Evolutionary conservation across 2,329 filamentous ascomycete genomes (phyloP).

Genomic region (Tolypocladium album): DNA sequence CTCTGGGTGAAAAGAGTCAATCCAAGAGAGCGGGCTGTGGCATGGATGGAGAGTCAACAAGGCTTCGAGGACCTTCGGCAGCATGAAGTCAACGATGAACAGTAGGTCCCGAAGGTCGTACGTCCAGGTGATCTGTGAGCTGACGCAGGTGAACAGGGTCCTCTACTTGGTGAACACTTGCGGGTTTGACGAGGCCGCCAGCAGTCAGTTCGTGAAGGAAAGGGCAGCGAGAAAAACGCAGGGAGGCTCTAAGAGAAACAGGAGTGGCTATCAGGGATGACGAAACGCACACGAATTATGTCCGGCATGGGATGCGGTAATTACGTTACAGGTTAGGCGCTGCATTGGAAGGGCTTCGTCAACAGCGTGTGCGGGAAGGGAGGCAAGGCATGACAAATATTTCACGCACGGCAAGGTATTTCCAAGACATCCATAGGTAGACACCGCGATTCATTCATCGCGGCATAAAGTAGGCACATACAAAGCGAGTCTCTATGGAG

Average conservation of each 20-base stretch:
- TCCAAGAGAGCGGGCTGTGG: constrained; percentile 49
- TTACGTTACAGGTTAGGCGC: background rate
- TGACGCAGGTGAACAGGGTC: constrained; percentile 27
- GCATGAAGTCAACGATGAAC: constrained; percentile 59
- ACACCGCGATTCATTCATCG: background rate
- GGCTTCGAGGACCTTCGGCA: constrained; percentile 64
- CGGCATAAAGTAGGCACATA: background rate
- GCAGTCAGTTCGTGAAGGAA: constrained; percentile 34
- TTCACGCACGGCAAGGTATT: background rate
- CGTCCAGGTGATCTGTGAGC: background rate
- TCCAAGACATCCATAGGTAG: background rate
- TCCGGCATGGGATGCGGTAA: background rate
- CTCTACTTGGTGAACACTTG: constrained; percentile 39
- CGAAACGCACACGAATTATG: constrained; percentile 1
- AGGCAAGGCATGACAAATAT: background rate
- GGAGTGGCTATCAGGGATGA: constrained; percentile 3
- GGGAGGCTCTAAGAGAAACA: constrained; percentile 14
- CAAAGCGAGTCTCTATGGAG: background rate
- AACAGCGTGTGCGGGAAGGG: background rate
- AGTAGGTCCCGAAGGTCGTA: constrained; percentile 44
- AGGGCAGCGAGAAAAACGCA: constrained; percentile 17
- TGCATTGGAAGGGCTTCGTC: background rate
- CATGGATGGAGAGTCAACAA: constrained; percentile 64
- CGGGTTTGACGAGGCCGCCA: constrained; percentile 43
- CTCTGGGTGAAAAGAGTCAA: constrained; percentile 77